phyloP scores from a whole-genome alignment of 2,329 filamentous ascomycete genomes.

The Colletotrichum sp. region DNA sequence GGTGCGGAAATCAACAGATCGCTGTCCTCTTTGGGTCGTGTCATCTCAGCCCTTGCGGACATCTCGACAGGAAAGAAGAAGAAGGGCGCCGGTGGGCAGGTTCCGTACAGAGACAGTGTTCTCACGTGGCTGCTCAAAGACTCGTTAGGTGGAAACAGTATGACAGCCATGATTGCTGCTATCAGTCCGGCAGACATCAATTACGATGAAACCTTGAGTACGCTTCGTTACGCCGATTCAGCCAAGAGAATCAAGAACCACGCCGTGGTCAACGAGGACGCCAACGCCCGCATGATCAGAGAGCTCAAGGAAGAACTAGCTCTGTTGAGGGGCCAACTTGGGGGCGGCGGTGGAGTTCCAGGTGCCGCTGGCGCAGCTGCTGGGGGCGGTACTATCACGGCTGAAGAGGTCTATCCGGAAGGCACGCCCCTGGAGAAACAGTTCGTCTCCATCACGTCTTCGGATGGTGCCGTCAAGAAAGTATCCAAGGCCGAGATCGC shows the following conservation, averaged over 20 bases:
- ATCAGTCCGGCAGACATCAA: conserved; percentile 99
- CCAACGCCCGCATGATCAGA: conserved; percentile 97
- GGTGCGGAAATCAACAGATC: conserved; percentile 98
- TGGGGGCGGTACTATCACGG: conserved; percentile 54
- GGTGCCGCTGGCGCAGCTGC: conserved; percentile 43
- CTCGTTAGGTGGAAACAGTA: conserved; percentile 95
- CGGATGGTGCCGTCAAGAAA: conserved; percentile 88
- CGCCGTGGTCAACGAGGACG: conserved; percentile 97
- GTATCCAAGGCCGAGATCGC: conserved; percentile 98
- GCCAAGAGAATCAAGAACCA: conserved; percentile 99
- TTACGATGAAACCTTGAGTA: conserved; percentile 96
- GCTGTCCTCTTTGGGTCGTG: conserved; percentile 92
- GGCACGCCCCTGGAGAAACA: conserved; percentile 94
- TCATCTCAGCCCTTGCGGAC: conserved; percentile 95
- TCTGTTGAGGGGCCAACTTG: conserved; percentile 84
- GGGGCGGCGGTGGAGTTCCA: conserved; percentile 51
- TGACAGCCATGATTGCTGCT: conserved; percentile 99
- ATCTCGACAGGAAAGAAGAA: conserved; percentile 85
- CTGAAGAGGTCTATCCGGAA: conserved; percentile 87
- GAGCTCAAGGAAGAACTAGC: conserved; percentile 95
- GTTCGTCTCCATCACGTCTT: conserved; percentile 89
- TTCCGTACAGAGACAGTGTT: conserved; percentile 96
- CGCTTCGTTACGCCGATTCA: conserved; percentile 93
- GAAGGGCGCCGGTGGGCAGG: conserved; percentile 74
- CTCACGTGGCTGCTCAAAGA: conserved; percentile 97